These are phyloP conservation scores for Curvularia eragrostidis DNA, from an alignment of 2,329 filamentous ascomycete species.

Conservation along the genomic window DNA sequence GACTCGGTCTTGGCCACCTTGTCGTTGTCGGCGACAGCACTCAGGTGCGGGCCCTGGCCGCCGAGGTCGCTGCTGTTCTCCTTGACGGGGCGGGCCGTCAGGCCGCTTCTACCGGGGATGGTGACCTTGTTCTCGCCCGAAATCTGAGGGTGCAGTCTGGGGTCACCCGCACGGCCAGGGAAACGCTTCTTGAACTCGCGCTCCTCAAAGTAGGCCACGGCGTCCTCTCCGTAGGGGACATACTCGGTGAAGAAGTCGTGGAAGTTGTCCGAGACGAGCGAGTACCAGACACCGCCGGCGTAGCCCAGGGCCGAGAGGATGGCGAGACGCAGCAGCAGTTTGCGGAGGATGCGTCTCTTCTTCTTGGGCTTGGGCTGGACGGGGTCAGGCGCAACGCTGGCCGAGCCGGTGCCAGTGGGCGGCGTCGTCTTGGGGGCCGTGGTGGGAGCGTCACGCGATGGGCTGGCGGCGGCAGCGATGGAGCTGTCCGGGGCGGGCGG, in stretches of 20 bases:
- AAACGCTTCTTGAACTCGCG: conserved; percentile 90
- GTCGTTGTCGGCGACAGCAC: conserved; percentile 61
- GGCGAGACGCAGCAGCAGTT: conserved; percentile 75
- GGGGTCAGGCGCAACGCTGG: conserved; percentile 52
- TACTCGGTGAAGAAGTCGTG: conserved; percentile 99
- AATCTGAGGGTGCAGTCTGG: conserved; percentile 55
- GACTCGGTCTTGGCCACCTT: conserved; percentile 16
- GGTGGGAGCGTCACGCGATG: conserved; percentile 45
- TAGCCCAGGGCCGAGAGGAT: conserved; percentile 81
- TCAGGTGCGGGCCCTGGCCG: conserved; percentile 64
- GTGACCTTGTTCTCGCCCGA: conserved; percentile 72
- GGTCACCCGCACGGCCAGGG: conserved; percentile 55
- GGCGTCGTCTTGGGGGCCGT: conserved; percentile 45
- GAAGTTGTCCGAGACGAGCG: conserved; percentile 94
- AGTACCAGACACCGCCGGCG: conserved; percentile 88
- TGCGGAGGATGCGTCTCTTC: conserved; percentile 74
- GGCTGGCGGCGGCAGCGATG: conserved; percentile 32
- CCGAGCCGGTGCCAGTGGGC: conserved; percentile 52
- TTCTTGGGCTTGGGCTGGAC: conserved; percentile 61
- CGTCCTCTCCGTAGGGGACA: conserved; percentile 91
- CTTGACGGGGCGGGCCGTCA: conserved; percentile 79
- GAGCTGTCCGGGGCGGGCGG: conserved; percentile 52
- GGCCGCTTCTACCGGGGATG: conserved; percentile 84
- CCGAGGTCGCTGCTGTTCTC: conserved; percentile 54
- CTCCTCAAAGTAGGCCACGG: conserved; percentile 94